Evolutionary conservation across 306 rosid genomes (phyloP).

Genomic region (Quercus gilva): DNA sequence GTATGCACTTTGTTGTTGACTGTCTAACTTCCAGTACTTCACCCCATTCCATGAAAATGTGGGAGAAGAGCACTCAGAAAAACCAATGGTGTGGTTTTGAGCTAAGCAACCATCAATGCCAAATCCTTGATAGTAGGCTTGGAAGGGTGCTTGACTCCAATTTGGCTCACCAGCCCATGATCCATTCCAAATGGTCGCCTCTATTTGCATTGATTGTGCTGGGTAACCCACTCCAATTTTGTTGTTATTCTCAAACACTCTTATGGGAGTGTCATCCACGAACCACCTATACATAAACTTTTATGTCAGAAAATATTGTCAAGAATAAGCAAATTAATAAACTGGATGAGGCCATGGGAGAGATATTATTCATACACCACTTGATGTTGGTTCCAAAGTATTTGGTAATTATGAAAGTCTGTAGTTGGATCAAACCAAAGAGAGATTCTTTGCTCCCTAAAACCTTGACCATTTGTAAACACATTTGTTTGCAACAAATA

Average conservation of each 20-base stretch:
- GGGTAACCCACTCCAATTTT: conserved; percentile 18
- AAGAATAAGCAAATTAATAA: neutral
- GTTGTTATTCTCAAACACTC: conserved; percentile 25
- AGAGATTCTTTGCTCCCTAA: conserved; percentile 17
- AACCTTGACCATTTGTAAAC: neutral
- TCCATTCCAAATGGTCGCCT: conserved; percentile 24
- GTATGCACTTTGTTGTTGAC: neutral
- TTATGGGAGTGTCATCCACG: conserved; percentile 19
- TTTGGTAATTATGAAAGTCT: conserved; percentile 22
- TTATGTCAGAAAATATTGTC: neutral
- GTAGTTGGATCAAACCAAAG: conserved; percentile 28
- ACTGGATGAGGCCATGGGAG: neutral
- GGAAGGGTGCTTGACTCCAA: conserved; percentile 29
- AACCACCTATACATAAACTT: conserved; percentile 8
- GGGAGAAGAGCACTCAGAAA: neutral
- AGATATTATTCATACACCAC: conserved; percentile 8
- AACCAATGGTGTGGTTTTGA: neutral
- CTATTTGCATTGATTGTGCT: conserved; percentile 12
- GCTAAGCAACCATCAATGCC: conserved; percentile 9
- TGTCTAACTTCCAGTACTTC: neutral
- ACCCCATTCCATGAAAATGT: conserved; percentile 19
- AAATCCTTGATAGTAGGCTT: conserved; percentile 20
- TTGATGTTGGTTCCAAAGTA: conserved; percentile 29
- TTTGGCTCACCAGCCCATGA: conserved; percentile 24
- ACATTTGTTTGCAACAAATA: conserved; percentile 26